Percentiles rank a stretch among this genome's conserved stretches.
Evolutionary conservation across 768 basidiomycete species (phyloP).

Genomic region (Termitomyces bulborhizus): DNA sequence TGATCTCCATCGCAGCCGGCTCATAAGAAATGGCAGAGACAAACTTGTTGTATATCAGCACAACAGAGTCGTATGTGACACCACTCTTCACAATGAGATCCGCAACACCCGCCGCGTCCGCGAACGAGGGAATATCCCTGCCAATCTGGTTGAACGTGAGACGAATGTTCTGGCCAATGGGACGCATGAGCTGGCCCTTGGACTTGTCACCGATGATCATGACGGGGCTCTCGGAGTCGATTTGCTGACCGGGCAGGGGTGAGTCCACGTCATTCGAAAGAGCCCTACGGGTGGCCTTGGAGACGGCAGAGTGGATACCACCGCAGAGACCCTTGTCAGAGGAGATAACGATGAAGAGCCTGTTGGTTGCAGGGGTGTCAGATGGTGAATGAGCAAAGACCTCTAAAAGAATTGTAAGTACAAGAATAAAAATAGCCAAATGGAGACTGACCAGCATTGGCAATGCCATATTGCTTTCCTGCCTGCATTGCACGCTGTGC

Average conservation of each 20-base stretch:
- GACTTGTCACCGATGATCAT: conserved; percentile 97
- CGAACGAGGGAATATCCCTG: conserved; percentile 94
- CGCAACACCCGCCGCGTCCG: conserved; percentile 90
- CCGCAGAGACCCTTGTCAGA: conserved; percentile 99
- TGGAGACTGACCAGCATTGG: conserved; percentile 70
- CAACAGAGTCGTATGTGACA: conserved; percentile 81
- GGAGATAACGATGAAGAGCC: conserved; percentile 91
- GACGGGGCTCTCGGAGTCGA: conserved; percentile 60
- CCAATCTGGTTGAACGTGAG: conserved; percentile 98
- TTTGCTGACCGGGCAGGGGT: conserved; percentile 39
- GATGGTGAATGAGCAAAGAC: conserved; percentile 76
- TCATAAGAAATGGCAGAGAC: conserved; percentile 91
- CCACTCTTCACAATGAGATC: conserved; percentile 86
- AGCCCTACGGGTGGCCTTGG: conserved; percentile 79
- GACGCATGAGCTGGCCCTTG: conserved; percentile 82
- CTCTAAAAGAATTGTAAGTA: conserved; percentile 41
- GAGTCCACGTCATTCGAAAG: conserved; percentile 48
- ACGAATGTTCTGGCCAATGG: conserved; percentile 55
- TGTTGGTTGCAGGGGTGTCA: conserved; percentile 63
- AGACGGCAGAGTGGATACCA: conserved; percentile 97
- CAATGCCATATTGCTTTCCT: conserved; percentile 89
- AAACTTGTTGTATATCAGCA: conserved; percentile 80
- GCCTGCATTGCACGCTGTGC: conserved; percentile 90
- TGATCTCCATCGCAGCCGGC: conserved; percentile 65
- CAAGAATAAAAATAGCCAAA: background rate